These are phyloP conservation scores for Pseudogymnoascus sp. DNA, from an alignment of 2,329 filamentous ascomycete genomes.

Conservation along the genomic window DNA sequence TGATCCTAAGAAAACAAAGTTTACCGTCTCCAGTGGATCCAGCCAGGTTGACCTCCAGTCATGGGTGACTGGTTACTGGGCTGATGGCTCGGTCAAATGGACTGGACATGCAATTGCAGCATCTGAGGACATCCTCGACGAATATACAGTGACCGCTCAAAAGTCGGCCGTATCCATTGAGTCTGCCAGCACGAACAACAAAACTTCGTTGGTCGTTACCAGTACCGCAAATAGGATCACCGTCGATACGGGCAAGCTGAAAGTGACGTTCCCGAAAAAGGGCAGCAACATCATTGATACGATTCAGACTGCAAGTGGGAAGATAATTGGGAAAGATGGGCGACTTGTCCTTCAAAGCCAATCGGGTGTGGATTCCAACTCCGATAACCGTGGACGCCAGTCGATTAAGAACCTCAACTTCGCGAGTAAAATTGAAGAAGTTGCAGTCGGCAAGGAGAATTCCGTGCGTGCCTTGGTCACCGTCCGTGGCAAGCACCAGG, in stretches of 20 bases:
- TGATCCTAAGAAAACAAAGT: slow-evolving; percentile 13
- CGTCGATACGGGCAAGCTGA: slow-evolving; percentile 15
- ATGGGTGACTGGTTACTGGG: slow-evolving; percentile 51
- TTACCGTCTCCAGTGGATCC: slow-evolving; percentile 11
- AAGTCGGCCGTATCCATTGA: slow-evolving; percentile 7
- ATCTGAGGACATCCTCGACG: slow-evolving; percentile 31
- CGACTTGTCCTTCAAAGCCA: slow-evolving; percentile 46
- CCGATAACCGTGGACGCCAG: slow-evolving; percentile 28
- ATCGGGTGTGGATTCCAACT: slow-evolving; percentile 34
- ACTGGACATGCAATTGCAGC: slow-evolving; percentile 44
- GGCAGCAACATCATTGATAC: slow-evolving; percentile 13
- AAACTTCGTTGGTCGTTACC: background rate
- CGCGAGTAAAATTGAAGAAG: slow-evolving; percentile 42
- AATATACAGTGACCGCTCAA: slow-evolving; percentile 34
- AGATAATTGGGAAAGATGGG: slow-evolving; percentile 28
- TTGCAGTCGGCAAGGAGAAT: slow-evolving; percentile 37
- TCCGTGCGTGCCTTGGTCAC: slow-evolving; percentile 40
- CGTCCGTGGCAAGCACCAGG: slow-evolving; percentile 17
- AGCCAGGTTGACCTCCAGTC: slow-evolving; percentile 35
- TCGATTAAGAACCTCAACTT: slow-evolving; percentile 38
- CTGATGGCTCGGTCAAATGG: slow-evolving; percentile 54
- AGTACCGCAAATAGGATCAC: slow-evolving; percentile 8
- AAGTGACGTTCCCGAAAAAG: slow-evolving; percentile 15
- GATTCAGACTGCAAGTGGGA: slow-evolving; percentile 16
- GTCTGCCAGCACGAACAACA: background rate